These are phyloP conservation scores for Tricladium varicosporioides DNA, from an alignment of 2,329 filamentous ascomycete genomes.

Conservation along the genomic window DNA sequence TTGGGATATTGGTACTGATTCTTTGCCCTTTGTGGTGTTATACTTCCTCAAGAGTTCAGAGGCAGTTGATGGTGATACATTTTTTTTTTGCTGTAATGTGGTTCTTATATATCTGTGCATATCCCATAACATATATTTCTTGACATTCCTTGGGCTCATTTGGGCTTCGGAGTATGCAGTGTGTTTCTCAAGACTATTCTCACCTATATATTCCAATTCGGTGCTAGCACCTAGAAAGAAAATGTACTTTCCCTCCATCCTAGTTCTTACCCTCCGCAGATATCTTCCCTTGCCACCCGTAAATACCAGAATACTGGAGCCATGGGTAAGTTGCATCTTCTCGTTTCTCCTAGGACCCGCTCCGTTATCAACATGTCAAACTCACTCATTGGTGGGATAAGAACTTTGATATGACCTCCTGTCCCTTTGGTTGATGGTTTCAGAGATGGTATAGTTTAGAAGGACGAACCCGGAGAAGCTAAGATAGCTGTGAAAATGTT, in stretches of 20 bases:
- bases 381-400: conserved; percentile 67
- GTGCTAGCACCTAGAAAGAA: conserved; percentile 55
- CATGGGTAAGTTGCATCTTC: conserved; percentile 50
- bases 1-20: conserved; percentile 25
- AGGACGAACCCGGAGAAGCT: conserved; percentile 61
- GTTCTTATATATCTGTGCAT: too few species aligned
- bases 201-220: conserved; percentile 20
- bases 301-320: conserved; percentile 63
- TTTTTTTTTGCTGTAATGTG: too few species aligned
- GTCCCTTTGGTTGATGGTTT: conserved; percentile 49
- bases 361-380: conserved; percentile 66
- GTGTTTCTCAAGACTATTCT: conserved; percentile 22
- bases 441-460: conserved; percentile 54
- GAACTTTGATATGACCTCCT: conserved; percentile 60
- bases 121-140: neutral
- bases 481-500: conserved; percentile 62
- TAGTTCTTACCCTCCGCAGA: conserved; percentile 50
- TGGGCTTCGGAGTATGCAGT: conserved; percentile 22
- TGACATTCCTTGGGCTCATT: conserved; percentile 7
- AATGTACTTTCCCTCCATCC: conserved; percentile 58
- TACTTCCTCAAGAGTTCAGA: conserved; percentile 22
- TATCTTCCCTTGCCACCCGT: conserved; percentile 58
- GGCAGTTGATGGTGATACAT: conserved; percentile 30
- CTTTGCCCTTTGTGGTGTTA: conserved; percentile 17
- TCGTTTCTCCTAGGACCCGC: conserved; percentile 59